Evolutionary conservation across 805 yeast species (phyloP).

Genomic region (Priceomyces medius): DNA sequence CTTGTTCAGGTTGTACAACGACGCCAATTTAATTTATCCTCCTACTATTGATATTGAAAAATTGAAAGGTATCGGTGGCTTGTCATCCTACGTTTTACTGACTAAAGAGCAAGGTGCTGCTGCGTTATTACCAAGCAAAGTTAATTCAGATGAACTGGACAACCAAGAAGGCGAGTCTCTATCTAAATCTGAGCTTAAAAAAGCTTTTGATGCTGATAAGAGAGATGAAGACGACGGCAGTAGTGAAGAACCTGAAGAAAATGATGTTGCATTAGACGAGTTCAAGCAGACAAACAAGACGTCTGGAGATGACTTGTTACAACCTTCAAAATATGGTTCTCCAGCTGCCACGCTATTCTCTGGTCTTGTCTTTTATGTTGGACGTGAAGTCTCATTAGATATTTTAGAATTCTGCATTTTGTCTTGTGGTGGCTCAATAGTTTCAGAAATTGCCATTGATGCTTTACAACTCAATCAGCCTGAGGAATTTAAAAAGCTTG

Average conservation of each 20-base stretch:
- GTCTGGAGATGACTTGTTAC: slow-evolving; percentile 68
- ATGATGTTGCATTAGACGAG: slow-evolving; percentile 54
- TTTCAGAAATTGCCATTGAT: slow-evolving; percentile 86
- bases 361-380: slow-evolving; percentile 77
- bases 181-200: slow-evolving; percentile 41
- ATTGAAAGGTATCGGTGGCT: slow-evolving; percentile 86
- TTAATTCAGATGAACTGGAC: slow-evolving; percentile 16
- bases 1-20: slow-evolving; percentile 80
- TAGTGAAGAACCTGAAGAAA: slow-evolving; percentile 16
- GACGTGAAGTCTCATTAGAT: slow-evolving; percentile 95
- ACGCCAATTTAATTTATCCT: slow-evolving; percentile 83
- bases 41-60: slow-evolving; percentile 75
- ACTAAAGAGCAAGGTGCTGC: slow-evolving; percentile 34
- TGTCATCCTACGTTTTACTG: slow-evolving; percentile 78
- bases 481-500: slow-evolving; percentile 46
- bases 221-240: slow-evolving; percentile 14
- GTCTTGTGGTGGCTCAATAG: slow-evolving; percentile 80
- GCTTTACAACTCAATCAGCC: slow-evolving; percentile 56
- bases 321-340: slow-evolving; percentile 56
- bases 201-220: slow-evolving; percentile 52
- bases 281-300: slow-evolving; percentile 65
- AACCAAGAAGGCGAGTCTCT: slow-evolving; percentile 33
- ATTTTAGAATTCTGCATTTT: slow-evolving; percentile 83
- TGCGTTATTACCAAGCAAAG: slow-evolving; percentile 38
- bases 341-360: slow-evolving; percentile 67